A percentile compares a stretch with the other conserved stretches of the same genome.
These are phyloP conservation scores for Mucor velutinosus DNA, from an alignment of 371 early-diverging fungal species.

Conservation along the genomic window DNA sequence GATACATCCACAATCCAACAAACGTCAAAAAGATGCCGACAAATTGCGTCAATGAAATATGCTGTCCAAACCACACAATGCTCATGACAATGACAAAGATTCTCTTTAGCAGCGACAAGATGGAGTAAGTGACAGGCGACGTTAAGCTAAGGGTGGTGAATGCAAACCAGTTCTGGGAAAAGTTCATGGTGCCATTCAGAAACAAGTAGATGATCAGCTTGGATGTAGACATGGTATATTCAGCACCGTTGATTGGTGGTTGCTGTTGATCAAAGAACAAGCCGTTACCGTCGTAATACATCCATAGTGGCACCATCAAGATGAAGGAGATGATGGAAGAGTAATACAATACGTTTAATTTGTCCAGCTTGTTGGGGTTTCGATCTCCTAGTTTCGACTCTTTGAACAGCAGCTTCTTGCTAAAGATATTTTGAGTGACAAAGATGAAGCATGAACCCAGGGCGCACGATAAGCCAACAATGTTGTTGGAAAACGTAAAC, in stretches of 20 bases:
- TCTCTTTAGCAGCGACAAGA: conserved; percentile 84
- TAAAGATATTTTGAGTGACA: conserved; percentile 83
- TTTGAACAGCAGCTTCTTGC: conserved; percentile 75
- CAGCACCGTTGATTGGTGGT: neutral
- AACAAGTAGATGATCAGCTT: conserved; percentile 53
- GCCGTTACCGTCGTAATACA: conserved; percentile 67
- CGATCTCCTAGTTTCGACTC: conserved; percentile 28
- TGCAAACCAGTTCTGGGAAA: conserved; percentile 77
- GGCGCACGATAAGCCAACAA: conserved; percentile 75
- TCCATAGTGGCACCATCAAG: conserved; percentile 82
- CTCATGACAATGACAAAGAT: conserved; percentile 85
- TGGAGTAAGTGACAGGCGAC: conserved; percentile 86
- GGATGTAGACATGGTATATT: conserved; percentile 2
- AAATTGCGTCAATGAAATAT: conserved; percentile 62
- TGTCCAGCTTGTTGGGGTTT: conserved; percentile 51
- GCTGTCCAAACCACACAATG: conserved; percentile 83
- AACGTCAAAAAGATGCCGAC: conserved; percentile 82
- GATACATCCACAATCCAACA: conserved; percentile 83
- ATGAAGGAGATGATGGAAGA: conserved; percentile 63
- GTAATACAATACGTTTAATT: conserved; percentile 19
- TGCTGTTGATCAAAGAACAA: neutral
- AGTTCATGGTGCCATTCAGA: conserved; percentile 78
- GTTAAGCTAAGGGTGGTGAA: conserved; percentile 77
- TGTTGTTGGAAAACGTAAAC: conserved; percentile 52
- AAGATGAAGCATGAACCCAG: conserved; percentile 77